Evolutionary conservation across 2,329 filamentous ascomycete genomes (phyloP), one percentile per base, ranked within the genome.

Genomic region (Phialophora macrospora): DNA sequence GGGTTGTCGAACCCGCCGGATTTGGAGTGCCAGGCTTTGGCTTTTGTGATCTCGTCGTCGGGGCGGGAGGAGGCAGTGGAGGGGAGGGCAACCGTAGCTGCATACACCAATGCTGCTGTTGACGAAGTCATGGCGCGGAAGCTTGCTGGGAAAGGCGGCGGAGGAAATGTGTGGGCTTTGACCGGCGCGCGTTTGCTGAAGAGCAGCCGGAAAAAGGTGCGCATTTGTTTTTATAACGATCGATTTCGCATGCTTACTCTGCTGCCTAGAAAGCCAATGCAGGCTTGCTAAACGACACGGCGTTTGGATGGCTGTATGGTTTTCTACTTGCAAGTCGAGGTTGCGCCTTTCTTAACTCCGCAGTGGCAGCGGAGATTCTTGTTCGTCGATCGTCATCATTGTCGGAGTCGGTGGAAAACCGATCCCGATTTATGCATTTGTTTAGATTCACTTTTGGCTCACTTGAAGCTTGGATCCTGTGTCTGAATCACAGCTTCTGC

Each of bases 1-100:
- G 79, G 79, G 65, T 81, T 81, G 32, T 72, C 71, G 62, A 80
- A 81, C 2, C 73, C 72, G 4, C 78, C 77, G 2, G 67, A 72
- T 60, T 75, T 72, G 3, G 72, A 64, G 71, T 81, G 80, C 68
- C 80, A 79, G 12, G 71, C 75, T 66, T 80, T 81, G 22, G 74
- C 62, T 12, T 74, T 70, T 38, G 72, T 73, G 41, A 72, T 56
- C 2, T 75, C 76, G 73, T 80, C 79, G 8, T 80, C 78, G 1
- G 79, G 79, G 3, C 71, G 72, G 17, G 75, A 63, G 24, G 74
- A 72, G 2, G 66, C 51, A 9, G 72, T 70, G 2, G 76, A 72
- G 24, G 79, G 74, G 1, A 71, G 73, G n/a, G 78, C 75, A 7
- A 81, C 72, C 1, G 77, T 77, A n/a, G 80, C 72, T 12, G 77